phyloP scores from a whole-genome alignment of 805 yeast genomes.

The Cyberlindnera mrakii region DNA sequence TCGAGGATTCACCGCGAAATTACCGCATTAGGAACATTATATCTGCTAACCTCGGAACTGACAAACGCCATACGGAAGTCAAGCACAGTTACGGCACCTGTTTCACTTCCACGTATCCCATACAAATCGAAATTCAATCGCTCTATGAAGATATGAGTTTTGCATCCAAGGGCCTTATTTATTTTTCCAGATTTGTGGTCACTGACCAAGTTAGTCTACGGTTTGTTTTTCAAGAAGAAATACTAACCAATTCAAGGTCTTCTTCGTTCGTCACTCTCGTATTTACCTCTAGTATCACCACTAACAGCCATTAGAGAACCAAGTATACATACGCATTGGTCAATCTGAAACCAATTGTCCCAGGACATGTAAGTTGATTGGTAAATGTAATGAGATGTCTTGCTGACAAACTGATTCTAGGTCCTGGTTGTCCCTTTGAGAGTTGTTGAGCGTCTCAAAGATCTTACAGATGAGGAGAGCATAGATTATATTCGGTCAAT shows the following conservation, averaged over 20 bases:
- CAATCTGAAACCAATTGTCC: conserved; percentile 84
- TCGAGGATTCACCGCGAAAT: no score
- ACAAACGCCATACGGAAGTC: no score
- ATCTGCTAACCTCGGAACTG: no score
- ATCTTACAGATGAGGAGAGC: conserved; percentile 65
- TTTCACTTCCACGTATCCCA: no score
- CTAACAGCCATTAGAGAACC: conserved; percentile 36
- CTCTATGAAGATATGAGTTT: conserved; percentile 1
- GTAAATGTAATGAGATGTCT: neutral
- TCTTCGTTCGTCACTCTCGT: conserved; percentile 12
- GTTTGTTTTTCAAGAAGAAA: neutral
- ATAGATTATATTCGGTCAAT: conserved; percentile 73
- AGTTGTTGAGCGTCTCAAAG: conserved; percentile 57
- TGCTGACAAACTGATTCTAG: conserved; percentile 11
- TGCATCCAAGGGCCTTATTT: conserved; percentile 18
- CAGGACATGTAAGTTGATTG: conserved; percentile 62
- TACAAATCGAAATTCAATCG: no score
- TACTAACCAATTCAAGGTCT: conserved; percentile 7
- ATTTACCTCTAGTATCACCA: neutral
- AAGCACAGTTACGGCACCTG: no score
- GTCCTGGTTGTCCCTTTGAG: conserved; percentile 79
- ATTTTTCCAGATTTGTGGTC: conserved; percentile 50
- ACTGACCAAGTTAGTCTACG: conserved; percentile 41
- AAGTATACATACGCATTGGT: conserved; percentile 77
- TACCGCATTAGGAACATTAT: no score